Conservation (phyloP, 306 rosid species). For the Vachellia pachyceras region DNA sequence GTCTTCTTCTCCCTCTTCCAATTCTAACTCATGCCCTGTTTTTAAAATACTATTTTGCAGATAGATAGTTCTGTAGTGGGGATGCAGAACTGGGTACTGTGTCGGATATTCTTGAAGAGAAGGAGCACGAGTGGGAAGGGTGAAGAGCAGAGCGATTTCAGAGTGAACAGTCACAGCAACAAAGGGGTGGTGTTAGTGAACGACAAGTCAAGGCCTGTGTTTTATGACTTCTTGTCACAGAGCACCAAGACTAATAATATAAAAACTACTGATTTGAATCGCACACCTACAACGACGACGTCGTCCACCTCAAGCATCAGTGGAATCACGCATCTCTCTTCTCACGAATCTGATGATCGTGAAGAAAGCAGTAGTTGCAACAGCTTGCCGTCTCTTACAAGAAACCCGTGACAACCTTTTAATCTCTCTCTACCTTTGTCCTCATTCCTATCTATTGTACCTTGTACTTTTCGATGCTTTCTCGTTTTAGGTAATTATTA, state of each 20-base stretch:
- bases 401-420: constrained; percentile 43
- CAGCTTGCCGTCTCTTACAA: constrained; percentile 53
- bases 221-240: constrained; percentile 81
- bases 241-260: constrained; percentile 10
- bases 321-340: constrained; percentile 69
- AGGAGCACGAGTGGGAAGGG: constrained; percentile 49
- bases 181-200: background rate
- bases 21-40: background rate
- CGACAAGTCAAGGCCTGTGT: constrained; percentile 53
- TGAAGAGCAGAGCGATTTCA: constrained; percentile 42
- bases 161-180: constrained; percentile 1
- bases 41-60: background rate
- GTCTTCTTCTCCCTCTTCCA: background rate
- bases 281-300: constrained; percentile 41
- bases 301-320: constrained; percentile 71
- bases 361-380: constrained; percentile 85
- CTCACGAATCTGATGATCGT: constrained; percentile 61
- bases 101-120: constrained; percentile 92
- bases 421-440: background rate
- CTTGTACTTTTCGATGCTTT: constrained; percentile 20
- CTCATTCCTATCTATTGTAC: constrained; percentile 9
- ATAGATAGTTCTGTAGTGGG: constrained; percentile 47
- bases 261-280: constrained; percentile 41
- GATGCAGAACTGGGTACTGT: constrained; percentile 79
- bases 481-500: background rate